Percentiles rank a stretch among this genome's conserved stretches.
Evolutionary conservation across 495 filamentous ascomycete genomes (phyloP).

Genomic region (Viridothelium virens): DNA sequence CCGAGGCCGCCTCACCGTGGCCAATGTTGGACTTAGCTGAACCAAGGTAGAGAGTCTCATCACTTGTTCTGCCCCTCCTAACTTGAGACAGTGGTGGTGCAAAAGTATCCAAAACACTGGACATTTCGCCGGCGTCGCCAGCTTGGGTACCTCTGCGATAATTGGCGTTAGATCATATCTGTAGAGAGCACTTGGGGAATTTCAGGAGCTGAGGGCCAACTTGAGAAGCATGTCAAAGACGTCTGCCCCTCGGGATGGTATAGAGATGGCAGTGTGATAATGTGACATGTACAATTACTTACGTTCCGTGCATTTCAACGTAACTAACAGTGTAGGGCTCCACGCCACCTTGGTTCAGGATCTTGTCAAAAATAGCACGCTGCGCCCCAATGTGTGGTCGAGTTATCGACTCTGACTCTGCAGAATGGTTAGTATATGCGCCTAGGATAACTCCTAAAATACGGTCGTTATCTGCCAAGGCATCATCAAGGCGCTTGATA

Average conservation of each 20-base stretch:
- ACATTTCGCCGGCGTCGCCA: slow-evolving; percentile 36
- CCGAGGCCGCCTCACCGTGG: slow-evolving; percentile 33
- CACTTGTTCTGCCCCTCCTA: too few species aligned
- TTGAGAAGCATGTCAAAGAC: too few species aligned
- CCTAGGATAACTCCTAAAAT: slow-evolving; percentile 29
- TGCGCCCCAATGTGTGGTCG: slow-evolving; percentile 31
- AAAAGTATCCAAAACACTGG: slow-evolving; percentile 29
- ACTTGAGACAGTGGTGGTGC: too few species aligned
- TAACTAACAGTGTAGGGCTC: slow-evolving; percentile 29
- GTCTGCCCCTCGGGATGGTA: too few species aligned
- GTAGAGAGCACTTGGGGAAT: too few species aligned
- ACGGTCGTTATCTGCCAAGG: slow-evolving; percentile 29
- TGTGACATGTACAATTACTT: too few species aligned
- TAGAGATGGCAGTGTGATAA: too few species aligned
- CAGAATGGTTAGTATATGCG: slow-evolving; percentile 31
- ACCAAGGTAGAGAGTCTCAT: slow-evolving; percentile 27
- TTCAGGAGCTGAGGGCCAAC: too few species aligned
- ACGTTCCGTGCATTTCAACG: slow-evolving; percentile 38
- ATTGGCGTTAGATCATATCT: too few species aligned
- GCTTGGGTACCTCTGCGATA: slow-evolving; percentile 40
- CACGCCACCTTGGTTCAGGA: slow-evolving; percentile 21
- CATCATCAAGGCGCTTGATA: slow-evolving; percentile 33
- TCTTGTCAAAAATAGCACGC: slow-evolving; percentile 18
- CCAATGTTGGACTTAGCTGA: slow-evolving; percentile 33
- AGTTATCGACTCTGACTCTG: slow-evolving; percentile 36